A percentile compares a stretch with the other conserved stretches of the same genome.
phyloP scores from a whole-genome alignment of 805 yeast genomes.

The Cyberlindnera misumaiensis region DNA sequence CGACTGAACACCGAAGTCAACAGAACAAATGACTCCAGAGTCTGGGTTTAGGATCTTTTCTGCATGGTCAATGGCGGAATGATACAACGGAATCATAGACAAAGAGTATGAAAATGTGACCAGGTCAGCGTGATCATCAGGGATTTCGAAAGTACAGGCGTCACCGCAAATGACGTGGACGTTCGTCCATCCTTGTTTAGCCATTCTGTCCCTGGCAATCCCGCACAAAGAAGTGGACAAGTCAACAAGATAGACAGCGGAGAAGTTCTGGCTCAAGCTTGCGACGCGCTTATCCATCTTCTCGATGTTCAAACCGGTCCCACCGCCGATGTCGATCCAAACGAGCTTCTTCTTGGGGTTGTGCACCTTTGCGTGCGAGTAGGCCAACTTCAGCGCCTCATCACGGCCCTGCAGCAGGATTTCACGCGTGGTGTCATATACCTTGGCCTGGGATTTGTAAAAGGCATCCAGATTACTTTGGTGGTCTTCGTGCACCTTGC shows the following conservation, averaged over 20 bases:
- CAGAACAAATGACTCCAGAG: slow-evolving; percentile 59
- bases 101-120: slow-evolving; percentile 75
- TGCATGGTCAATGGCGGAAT: slow-evolving; percentile 71
- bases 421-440: slow-evolving; percentile 68
- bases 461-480: slow-evolving; percentile 46
- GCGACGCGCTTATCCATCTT: slow-evolving; percentile 52
- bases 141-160: slow-evolving; percentile 62
- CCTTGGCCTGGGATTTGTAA: slow-evolving; percentile 69
- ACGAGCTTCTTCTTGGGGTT: slow-evolving; percentile 34
- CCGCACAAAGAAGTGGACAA: slow-evolving; percentile 71
- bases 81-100: slow-evolving; percentile 81
- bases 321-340: slow-evolving; percentile 83
- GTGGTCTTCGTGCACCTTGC: slow-evolving; percentile 24
- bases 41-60: slow-evolving; percentile 41
- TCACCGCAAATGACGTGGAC: slow-evolving; percentile 68
- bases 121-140: slow-evolving; percentile 51
- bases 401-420: slow-evolving; percentile 65
- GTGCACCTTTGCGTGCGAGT: slow-evolving; percentile 40
- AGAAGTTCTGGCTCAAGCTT: slow-evolving; percentile 35
- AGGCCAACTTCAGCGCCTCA: slow-evolving; percentile 52
- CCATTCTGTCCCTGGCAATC: slow-evolving; percentile 57
- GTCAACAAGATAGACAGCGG: slow-evolving; percentile 66
- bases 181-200: slow-evolving; percentile 41
- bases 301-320: slow-evolving; percentile 80
- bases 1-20: slow-evolving; percentile 77